phyloP scores from a whole-genome alignment of 805 yeast genomes.

The Candida maltosa region DNA sequence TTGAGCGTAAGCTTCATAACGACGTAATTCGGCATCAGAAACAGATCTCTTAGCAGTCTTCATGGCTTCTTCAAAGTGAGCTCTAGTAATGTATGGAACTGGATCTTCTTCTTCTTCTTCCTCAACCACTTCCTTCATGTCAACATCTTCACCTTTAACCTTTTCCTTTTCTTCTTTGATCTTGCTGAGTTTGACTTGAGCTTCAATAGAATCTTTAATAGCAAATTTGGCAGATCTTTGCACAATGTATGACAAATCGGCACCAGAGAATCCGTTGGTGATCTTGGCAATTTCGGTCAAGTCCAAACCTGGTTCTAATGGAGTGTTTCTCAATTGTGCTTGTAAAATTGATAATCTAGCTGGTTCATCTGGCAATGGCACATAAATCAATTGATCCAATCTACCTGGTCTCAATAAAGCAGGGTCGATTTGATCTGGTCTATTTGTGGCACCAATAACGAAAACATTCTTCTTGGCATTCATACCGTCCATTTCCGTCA shows the following conservation, averaged over 20 bases:
- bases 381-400: conserved; percentile 96
- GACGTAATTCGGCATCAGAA: conserved; percentile 93
- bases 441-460: conserved; percentile 98
- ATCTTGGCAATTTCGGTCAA: conserved; percentile 84
- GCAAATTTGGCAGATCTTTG: conserved; percentile 99
- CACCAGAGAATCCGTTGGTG: conserved; percentile 99
- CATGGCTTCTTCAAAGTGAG: conserved; percentile 99
- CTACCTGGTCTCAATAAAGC: conserved; percentile 99
- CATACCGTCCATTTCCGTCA: conserved; percentile 99
- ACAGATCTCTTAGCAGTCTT: conserved; percentile 98
- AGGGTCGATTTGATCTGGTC: conserved; percentile 99
- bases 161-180: conserved; percentile 38
- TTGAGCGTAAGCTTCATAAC: conserved; percentile 97
- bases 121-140: conserved; percentile 43
- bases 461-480: conserved; percentile 98
- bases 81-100: conserved; percentile 91
- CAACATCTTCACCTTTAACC: conserved; percentile 43
- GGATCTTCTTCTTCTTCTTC: conserved; percentile 83
- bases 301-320: conserved; percentile 95
- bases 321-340: conserved; percentile 98
- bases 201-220: conserved; percentile 95
- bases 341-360: conserved; percentile 90
- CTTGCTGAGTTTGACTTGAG: conserved; percentile 39
- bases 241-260: conserved; percentile 93
- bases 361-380: conserved; percentile 94